Evolutionary conservation across 257 asterid genomes (phyloP), one percentile per base, ranked within the genome.

Genomic region (Gentiana macrophylla): DNA sequence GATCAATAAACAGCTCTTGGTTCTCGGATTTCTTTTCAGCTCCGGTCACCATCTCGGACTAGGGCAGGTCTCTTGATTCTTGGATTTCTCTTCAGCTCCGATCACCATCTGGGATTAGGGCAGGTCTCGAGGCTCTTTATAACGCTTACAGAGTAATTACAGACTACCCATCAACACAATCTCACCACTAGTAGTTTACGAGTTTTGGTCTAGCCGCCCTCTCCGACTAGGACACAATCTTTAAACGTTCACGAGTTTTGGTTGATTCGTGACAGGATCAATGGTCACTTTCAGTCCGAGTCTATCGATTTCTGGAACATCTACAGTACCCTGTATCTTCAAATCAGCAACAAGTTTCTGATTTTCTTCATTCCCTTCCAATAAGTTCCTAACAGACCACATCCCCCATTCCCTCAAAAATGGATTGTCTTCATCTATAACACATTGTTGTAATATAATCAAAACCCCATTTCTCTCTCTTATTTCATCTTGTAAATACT

Each of bases 331-430:
- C 65, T 83, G 91, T 43, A 87, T 72, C 82, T 84, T 92, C 68
- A 84, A 57, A 55, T 74, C 74, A 35, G 84, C 62, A 67, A 91
- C 80, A 32, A 68, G 52, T 49, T 57, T 37, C 62, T 79, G 80
- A 71, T 91, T 91, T 70, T 84, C 92, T 52, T 46, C 56, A 70
- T 91, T 91, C 57, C 94, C 87, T 73, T 87, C 94, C 70, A 84
- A 57, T 50, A 87, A 9, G 73, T 82, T 87, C 58, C 89, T 79
- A 64, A 75, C 63, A 1, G 81, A 49, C 92, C 92, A 91, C 48
- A 91, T 70, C 41, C 98, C 98, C 96, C 96, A 91, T 58, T 91
- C 96, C 77, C 96, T 87, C 79, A 84, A 62, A 67, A 77, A 91
- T 0, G 98, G 94, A 62, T 81, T 91, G 46, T 91, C 95, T 61